Conservation (phyloP, 164 flowering plant genomes). For the Liquidambar formosana region DNA sequence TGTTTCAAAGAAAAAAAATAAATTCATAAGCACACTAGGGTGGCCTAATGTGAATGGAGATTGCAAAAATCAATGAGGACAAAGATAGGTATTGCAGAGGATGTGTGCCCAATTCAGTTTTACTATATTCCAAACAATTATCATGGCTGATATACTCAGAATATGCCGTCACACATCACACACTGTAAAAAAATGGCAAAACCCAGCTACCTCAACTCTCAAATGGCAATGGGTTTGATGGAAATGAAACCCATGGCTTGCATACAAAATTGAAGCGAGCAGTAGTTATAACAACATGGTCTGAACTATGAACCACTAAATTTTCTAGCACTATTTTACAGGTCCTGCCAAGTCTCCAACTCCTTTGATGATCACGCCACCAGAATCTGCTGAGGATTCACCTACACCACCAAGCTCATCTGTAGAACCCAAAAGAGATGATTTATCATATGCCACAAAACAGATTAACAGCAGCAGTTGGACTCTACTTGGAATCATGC, state of each 20-base stretch:
- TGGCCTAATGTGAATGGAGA: too few relatives aligned
- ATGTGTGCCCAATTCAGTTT: too few relatives aligned
- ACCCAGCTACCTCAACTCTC: too few relatives aligned
- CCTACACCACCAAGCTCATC: slow-evolving; percentile 1
- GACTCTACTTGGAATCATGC: not conserved
- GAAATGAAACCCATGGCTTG: not conserved
- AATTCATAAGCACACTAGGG: too few relatives aligned
- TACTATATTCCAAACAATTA: too few relatives aligned
- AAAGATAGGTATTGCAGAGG: too few relatives aligned
- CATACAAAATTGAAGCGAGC: not conserved
- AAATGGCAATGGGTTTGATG: too few relatives aligned
- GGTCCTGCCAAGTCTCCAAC: slow-evolving; percentile 7
- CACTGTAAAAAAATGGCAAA: too few relatives aligned
- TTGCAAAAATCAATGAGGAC: too few relatives aligned
- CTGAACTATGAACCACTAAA: not conserved
- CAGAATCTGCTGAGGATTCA: slow-evolving; percentile 4
- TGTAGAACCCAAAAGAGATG: not conserved
- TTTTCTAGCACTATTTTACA: not conserved
- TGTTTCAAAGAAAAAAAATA: too few relatives aligned
- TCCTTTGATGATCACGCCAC: not conserved
- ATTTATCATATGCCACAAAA: slow-evolving; percentile 10
- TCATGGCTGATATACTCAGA: too few relatives aligned
- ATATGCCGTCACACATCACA: too few relatives aligned
- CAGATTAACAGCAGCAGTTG: not conserved
- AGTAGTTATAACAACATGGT: not conserved